Evolutionary conservation across 1,284 basidiomycete species (phyloP).

Genomic region (Hypsizygus ulmarius): DNA sequence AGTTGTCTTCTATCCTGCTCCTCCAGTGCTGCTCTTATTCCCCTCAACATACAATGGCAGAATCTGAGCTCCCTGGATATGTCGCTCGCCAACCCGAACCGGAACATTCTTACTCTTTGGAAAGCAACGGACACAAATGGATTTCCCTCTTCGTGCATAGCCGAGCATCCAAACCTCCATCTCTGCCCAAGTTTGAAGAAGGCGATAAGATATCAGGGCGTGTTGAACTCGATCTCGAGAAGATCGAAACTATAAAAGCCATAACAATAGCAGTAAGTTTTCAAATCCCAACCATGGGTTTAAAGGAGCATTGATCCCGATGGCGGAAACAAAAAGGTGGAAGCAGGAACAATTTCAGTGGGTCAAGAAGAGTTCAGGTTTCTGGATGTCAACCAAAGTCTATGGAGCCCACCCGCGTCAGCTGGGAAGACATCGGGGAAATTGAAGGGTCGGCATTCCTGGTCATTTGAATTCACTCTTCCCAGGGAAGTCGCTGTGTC

Average conservation of each 20-base stretch:
- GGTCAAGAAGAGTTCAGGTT: constrained; percentile 46
- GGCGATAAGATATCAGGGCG: constrained; percentile 44
- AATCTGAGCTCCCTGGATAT: no score
- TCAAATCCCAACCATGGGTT: not conserved
- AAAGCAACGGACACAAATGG: constrained; percentile 45
- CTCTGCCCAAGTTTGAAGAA: constrained; percentile 40
- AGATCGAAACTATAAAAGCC: constrained; percentile 43
- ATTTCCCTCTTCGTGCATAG: constrained; percentile 40
- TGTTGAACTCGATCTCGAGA: constrained; percentile 43
- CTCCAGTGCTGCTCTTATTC: no score
- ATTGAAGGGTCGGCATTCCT: constrained; percentile 41
- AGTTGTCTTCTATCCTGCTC: not conserved
- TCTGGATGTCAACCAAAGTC: constrained; percentile 34
- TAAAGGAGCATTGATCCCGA: not conserved
- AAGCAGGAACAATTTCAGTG: constrained; percentile 40
- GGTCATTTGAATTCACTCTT: constrained; percentile 46
- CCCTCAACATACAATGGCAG: not conserved
- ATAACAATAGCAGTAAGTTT: constrained; percentile 40
- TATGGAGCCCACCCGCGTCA: constrained; percentile 34
- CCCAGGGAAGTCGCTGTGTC: constrained; percentile 38
- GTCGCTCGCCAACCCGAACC: constrained; percentile 10
- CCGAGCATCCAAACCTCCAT: constrained; percentile 31
- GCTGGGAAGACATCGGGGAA: constrained; percentile 24
- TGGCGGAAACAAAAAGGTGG: constrained; percentile 26
- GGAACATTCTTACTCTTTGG: constrained; percentile 36